Conservation (phyloP, 345 rosid genomes). For the Toxicodendron radicans region DNA sequence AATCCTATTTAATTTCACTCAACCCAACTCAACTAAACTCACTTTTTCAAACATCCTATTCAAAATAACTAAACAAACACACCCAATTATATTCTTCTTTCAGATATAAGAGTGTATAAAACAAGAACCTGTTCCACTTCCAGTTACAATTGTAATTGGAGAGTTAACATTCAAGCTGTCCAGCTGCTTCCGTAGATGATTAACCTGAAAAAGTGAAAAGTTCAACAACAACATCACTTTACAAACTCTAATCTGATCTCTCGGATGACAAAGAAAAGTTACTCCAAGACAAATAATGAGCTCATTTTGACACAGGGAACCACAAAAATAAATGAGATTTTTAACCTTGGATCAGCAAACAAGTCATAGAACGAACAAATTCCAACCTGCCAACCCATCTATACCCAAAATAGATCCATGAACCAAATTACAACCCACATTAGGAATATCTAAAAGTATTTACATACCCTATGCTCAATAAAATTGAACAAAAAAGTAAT, state of each 20-base stretch:
- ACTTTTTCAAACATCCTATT: too few relatives aligned
- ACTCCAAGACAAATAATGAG: background rate
- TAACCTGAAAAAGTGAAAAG: slow-evolving; percentile 52
- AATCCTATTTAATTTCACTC: too few relatives aligned
- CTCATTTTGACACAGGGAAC: background rate
- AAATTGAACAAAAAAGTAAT: background rate
- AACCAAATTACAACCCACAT: too few relatives aligned
- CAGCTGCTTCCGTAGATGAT: slow-evolving; percentile 70
- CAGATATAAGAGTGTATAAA: slow-evolving; percentile 12
- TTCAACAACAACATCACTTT: slow-evolving; percentile 7
- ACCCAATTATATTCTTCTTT: background rate
- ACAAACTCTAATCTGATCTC: slow-evolving; percentile 14
- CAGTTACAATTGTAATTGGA: slow-evolving; percentile 70
- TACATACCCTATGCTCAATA: too few relatives aligned
- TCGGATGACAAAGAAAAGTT: background rate
- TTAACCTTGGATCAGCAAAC: too few relatives aligned
- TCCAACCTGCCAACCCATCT: too few relatives aligned
- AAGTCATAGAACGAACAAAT: too few relatives aligned
- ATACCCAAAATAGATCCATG: too few relatives aligned
- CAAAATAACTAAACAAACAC: too few relatives aligned
- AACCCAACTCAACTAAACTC: too few relatives aligned
- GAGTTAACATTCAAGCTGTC: slow-evolving; percentile 54
- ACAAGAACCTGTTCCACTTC: slow-evolving; percentile 62
- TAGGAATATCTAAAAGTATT: too few relatives aligned
- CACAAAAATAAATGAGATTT: background rate